phyloP scores from a whole-genome alignment of 768 basidiomycete species.

The Boletus tylopilopsis region DNA sequence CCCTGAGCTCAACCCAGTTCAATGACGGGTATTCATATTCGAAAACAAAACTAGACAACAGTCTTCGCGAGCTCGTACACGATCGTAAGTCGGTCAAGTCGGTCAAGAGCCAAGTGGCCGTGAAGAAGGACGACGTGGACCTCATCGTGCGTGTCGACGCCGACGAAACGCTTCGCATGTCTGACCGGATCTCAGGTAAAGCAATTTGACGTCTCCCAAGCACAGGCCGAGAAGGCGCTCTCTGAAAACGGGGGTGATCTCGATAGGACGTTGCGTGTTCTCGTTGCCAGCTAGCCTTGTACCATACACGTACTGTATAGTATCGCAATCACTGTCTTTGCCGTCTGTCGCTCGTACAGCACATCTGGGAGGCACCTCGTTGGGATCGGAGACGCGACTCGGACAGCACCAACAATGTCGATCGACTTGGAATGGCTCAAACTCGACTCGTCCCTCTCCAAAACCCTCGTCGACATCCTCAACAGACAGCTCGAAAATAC shows the following conservation, averaged over 20 bases:
- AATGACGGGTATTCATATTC: conserved; percentile 46
- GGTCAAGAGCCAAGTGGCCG: conserved; percentile 16
- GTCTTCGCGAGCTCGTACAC: conserved; percentile 47
- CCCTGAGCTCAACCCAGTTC: conserved; percentile 47
- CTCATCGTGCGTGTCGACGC: conserved; percentile 21
- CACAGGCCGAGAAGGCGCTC: conserved; percentile 30
- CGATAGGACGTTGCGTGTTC: conserved; percentile 23
- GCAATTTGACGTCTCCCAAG: conserved; percentile 27
- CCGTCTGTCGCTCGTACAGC: too few relatives aligned
- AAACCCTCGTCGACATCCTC: conserved; percentile 65
- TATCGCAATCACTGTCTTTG: too few relatives aligned
- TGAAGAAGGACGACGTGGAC: conserved; percentile 30
- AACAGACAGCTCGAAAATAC: conserved; percentile 73
- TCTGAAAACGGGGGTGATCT: conserved; percentile 30
- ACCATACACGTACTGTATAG: conserved; percentile 3
- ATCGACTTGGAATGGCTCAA: conserved; percentile 93
- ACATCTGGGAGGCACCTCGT: too few relatives aligned
- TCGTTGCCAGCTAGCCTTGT: conserved; percentile 23
- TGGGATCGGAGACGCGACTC: neutral
- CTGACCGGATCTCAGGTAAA: conserved; percentile 21
- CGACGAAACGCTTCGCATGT: neutral
- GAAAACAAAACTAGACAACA: conserved; percentile 31
- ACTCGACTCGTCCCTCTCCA: conserved; percentile 70
- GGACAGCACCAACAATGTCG: conserved; percentile 54
- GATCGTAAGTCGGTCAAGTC: conserved; percentile 56